A percentile compares a stretch with the other conserved stretches of the same genome.
Evolutionary conservation across 2,329 filamentous ascomycete species (phyloP).

Genomic region (Calonectria montana): DNA sequence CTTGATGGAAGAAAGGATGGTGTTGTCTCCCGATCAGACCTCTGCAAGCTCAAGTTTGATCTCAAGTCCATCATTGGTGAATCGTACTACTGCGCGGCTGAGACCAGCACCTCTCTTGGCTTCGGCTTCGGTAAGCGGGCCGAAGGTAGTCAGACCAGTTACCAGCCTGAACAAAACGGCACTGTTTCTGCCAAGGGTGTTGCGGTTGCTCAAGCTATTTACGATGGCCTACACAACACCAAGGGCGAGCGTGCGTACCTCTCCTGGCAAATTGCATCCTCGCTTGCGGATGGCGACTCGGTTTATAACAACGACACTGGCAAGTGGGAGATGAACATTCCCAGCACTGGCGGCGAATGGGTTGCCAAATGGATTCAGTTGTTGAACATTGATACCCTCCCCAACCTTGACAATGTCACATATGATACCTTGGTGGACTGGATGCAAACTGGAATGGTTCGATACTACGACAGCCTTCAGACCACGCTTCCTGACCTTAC

Average conservation of each 20-base stretch:
- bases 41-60: slow-evolving; percentile 44
- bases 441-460: slow-evolving; percentile 61
- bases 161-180: slow-evolving; percentile 47
- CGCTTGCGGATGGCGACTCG: slow-evolving; percentile 47
- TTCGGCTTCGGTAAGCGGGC: slow-evolving; percentile 25
- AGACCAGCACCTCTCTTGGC: slow-evolving; percentile 29
- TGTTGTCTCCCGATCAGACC: slow-evolving; percentile 55
- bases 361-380: slow-evolving; percentile 56
- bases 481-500: slow-evolving; percentile 66
- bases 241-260: slow-evolving; percentile 50
- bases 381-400: slow-evolving; percentile 53
- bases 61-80: slow-evolving; percentile 46
- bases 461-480: slow-evolving; percentile 63
- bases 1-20: slow-evolving; percentile 67
- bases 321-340: slow-evolving; percentile 47
- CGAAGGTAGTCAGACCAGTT: slow-evolving; percentile 36
- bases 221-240: slow-evolving; percentile 49
- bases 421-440: slow-evolving; percentile 67
- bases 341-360: slow-evolving; percentile 48
- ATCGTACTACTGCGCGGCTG: slow-evolving; percentile 47
- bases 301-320: slow-evolving; percentile 47
- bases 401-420: slow-evolving; percentile 58
- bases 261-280: slow-evolving; percentile 47
- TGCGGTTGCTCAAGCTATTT: slow-evolving; percentile 47
- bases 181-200: slow-evolving; percentile 48